A percentile compares a stretch with the other conserved stretches of the same genome.
phyloP scores from a whole-genome alignment of 2,329 filamentous ascomycete species.

The Colletotrichum spaethianum region DNA sequence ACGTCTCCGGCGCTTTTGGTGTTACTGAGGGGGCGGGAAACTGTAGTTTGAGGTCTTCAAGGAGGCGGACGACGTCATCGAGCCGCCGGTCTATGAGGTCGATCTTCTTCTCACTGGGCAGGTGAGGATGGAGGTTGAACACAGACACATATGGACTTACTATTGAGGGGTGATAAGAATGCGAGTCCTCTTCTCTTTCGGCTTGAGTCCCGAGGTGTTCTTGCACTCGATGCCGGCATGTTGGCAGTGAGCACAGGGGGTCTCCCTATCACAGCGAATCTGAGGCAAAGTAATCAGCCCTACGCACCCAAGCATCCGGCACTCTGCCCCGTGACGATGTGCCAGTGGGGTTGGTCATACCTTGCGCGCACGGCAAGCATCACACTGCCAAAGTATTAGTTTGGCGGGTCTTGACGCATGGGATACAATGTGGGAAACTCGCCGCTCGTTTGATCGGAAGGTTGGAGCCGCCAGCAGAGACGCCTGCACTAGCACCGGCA shows the following conservation, averaged over 20 bases:
- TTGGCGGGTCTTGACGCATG: neutral
- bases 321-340: neutral
- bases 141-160: neutral
- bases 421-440: neutral
- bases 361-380: slow-evolving; percentile 52
- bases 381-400: slow-evolving; percentile 46
- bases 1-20: slow-evolving; percentile 4
- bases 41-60: slow-evolving; percentile 51
- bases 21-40: slow-evolving; percentile 38
- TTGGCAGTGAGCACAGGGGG: slow-evolving; percentile 29
- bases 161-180: slow-evolving; percentile 31
- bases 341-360: slow-evolving; percentile 41
- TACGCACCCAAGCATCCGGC: neutral
- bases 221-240: slow-evolving; percentile 35
- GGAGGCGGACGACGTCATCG: slow-evolving; percentile 51
- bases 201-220: slow-evolving; percentile 28
- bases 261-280: slow-evolving; percentile 34
- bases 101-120: neutral
- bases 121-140: neutral
- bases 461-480: slow-evolving; percentile 14
- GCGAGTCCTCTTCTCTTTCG: slow-evolving; percentile 35
- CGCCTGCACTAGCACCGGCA: neutral
- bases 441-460: slow-evolving; percentile 36
- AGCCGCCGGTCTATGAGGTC: slow-evolving; percentile 38
- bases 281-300: slow-evolving; percentile 15